phyloP scores from a whole-genome alignment of 1,284 basidiomycete species.

The Schizophyllum amplum region DNA sequence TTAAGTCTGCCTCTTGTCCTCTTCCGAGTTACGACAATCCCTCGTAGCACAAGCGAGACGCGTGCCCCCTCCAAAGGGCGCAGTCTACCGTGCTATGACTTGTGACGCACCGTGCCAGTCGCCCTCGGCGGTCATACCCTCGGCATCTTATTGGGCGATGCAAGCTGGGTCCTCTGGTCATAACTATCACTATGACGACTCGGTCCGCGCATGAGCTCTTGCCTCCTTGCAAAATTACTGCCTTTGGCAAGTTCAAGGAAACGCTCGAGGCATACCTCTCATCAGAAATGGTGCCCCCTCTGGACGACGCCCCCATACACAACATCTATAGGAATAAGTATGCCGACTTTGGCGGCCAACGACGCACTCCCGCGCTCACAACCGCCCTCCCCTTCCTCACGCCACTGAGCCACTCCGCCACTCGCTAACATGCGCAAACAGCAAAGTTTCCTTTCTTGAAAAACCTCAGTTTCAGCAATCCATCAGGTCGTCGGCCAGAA shows the following conservation, averaged over 20 bases:
- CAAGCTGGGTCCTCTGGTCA: neutral
- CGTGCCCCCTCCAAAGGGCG: too few relatives aligned
- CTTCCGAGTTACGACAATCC: too few relatives aligned
- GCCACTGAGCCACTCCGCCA: neutral
- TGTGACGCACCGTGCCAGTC: too few relatives aligned
- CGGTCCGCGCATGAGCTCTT: too few relatives aligned
- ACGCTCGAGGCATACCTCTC: too few relatives aligned
- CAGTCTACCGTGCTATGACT: too few relatives aligned
- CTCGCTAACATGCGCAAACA: neutral
- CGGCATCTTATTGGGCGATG: neutral
- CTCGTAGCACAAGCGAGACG: too few relatives aligned
- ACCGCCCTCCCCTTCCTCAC: too few relatives aligned
- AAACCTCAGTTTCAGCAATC: neutral
- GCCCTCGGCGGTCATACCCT: too few relatives aligned
- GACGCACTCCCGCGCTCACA: neutral
- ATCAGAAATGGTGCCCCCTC: neutral
- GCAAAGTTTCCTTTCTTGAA: neutral
- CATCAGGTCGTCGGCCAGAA: neutral
- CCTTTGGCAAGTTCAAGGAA: neutral
- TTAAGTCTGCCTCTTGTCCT: too few relatives aligned
- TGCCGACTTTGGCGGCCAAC: neutral
- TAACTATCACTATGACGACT: neutral
- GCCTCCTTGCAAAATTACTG: neutral
- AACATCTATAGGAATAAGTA: neutral
- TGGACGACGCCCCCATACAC: neutral